Evolutionary conservation across 139 green algal species (phyloP), one percentile per base, ranked within the genome.

Genomic region (Zygnema circumcarinatum): DNA sequence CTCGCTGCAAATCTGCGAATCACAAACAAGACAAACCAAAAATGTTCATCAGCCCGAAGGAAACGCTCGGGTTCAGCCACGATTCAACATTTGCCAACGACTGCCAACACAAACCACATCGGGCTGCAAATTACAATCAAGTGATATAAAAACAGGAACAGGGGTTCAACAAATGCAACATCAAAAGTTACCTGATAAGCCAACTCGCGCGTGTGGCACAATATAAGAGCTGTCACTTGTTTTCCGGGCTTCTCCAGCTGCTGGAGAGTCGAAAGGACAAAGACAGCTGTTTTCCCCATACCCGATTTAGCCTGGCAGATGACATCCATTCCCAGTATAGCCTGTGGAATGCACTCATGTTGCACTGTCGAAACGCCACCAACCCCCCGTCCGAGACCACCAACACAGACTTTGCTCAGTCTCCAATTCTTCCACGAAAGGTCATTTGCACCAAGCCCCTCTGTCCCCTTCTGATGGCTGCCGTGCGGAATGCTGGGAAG

Each of bases 261-360:
- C 92, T 99, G 97, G 53, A 99, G 94, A 38, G 97, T 93, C n/a
- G 96, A 95, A 41, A 99, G 93, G n/a, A 99, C 96, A 89, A 99
- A 99, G 3, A 99, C 97, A 1, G 97, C 97, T 0, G 97, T 99
- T 95, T 99, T 99, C 56, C 97, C 97, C 97, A 99, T 99, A 69
- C 97, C 97, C 7, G 96, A 98, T 95, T 99, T 99, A 38, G 97
- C 97, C 91, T 99, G 97, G 92, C 97, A 99, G 3, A 99, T 93
- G 20, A 99, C 95, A 86, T 99, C 97, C 94, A 97, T 96, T 54
- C 97, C 96, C 67, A 98, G 92, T 76, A 99, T 98, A 69, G 97
- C 96, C 87, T 98, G 95, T 29, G 97, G 97, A 87, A 99, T 99
- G 92, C 96, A 98, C 90, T 99, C 95, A 87, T 99, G 97, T 90